Conservation (phyloP, 257 asterid species). For the Hygrophila difformis region DNA sequence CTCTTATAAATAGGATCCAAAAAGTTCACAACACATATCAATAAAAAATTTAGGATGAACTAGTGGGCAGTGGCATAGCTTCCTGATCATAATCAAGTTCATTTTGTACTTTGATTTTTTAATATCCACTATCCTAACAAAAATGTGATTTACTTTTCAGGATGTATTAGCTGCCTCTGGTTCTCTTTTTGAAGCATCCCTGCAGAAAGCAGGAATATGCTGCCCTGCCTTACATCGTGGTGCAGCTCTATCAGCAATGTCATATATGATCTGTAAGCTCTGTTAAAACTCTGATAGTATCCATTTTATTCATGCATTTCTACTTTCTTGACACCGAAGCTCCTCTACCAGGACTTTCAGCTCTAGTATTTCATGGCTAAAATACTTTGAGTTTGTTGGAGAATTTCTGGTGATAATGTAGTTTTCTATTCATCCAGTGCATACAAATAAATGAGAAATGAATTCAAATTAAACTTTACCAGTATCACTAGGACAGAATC, state of each 20-base stretch:
- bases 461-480: conserved; percentile 5
- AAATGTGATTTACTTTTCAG: conserved; percentile 36
- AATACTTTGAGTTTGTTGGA: too few relatives aligned
- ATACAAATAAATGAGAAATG: conserved; percentile 10
- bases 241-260: conserved; percentile 87
- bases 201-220: conserved; percentile 86
- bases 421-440: too few relatives aligned
- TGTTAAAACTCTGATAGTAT: conserved; percentile 5
- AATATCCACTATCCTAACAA: conserved; percentile 3
- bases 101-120: conserved; percentile 7
- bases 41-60: too few relatives aligned
- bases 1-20: too few relatives aligned
- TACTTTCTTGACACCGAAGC: not conserved
- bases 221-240: conserved; percentile 95
- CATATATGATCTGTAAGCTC: conserved; percentile 72
- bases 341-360: not conserved
- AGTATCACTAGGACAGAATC: not conserved
- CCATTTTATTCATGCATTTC: not conserved
- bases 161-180: conserved; percentile 70
- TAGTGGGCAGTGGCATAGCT: not conserved
- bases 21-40: too few relatives aligned
- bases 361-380: not conserved
- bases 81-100: not conserved
- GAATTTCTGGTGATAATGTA: too few relatives aligned
- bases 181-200: conserved; percentile 63